These are phyloP conservation scores for Candida pseudoglaebosa DNA, from an alignment of 805 yeast species.

Conservation along the genomic window DNA sequence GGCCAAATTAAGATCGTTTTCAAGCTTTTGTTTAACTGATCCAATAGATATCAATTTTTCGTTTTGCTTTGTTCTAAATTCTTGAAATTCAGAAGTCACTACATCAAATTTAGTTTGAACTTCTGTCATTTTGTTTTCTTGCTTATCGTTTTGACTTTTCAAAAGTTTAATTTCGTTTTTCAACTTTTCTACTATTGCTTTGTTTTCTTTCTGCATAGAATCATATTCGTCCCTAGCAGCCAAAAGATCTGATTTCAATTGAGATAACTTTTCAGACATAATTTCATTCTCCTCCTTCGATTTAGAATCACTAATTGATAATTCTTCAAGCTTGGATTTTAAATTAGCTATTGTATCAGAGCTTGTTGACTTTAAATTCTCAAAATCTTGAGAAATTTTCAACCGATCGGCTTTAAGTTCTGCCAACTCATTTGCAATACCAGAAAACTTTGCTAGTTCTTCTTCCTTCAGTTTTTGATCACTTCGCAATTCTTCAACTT, in stretches of 20 bases:
- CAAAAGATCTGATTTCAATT: slow-evolving; percentile 4
- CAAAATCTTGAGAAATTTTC: slow-evolving; percentile 2
- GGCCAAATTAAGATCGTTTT: slow-evolving; percentile 24
- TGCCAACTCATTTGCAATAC: slow-evolving; percentile 7
- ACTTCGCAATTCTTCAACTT: slow-evolving; percentile 10
- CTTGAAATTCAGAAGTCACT: neutral
- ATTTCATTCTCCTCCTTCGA: slow-evolving; percentile 1
- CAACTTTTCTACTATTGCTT: slow-evolving; percentile 4
- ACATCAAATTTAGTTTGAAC: neutral
- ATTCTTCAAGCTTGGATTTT: slow-evolving; percentile 1
- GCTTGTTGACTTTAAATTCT: slow-evolving; percentile 3
- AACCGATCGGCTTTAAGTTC: slow-evolving; percentile 4
- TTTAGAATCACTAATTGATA: neutral
- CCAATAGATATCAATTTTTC: slow-evolving; percentile 10
- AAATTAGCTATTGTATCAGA: slow-evolving; percentile 3
- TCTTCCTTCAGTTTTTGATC: slow-evolving; percentile 13
- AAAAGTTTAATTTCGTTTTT: slow-evolving; percentile 1
- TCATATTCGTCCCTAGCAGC: slow-evolving; percentile 3
- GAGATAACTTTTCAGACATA: slow-evolving; percentile 5
- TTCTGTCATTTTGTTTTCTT: neutral
- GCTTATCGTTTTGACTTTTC: slow-evolving; percentile 14
- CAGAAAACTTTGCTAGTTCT: slow-evolving; percentile 11
- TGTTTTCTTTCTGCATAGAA: slow-evolving; percentile 7
- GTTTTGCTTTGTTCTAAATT: slow-evolving; percentile 5
- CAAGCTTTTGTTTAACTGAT: slow-evolving; percentile 2